Evolutionary conservation across 495 filamentous ascomycete species (phyloP), one percentile per base, ranked within the genome.

Genomic region (Xylaria grammica): DNA sequence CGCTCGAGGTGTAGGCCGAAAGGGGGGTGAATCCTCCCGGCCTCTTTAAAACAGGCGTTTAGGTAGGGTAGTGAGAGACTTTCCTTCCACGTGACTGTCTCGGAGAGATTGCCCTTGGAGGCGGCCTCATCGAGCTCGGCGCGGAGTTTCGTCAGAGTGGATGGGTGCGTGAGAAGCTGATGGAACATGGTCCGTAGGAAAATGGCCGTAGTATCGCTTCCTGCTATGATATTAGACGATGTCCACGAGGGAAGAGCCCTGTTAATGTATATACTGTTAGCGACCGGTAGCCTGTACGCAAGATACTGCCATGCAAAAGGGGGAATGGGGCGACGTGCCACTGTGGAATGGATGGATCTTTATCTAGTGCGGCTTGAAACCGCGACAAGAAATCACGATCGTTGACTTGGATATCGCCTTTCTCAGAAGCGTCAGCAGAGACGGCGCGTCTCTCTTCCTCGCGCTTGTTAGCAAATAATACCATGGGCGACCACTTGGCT

Each of bases 21-120:
- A 15, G 85, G 78, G 0, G 88, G 83, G 70, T 89, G 82, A 13
- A 86, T 61, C 2, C 87, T 82, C 67, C 87, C 77, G 0, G 81
- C 75, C 68, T 91, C 88, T 61, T 86, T 84, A 67, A 90, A 77
- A 17, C 83, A 78, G 7, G 87, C 85, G 38, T 86, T 79, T 22
- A 89, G 80, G 66, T 90, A 90, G 8, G 45, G 81, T 5, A 48
- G 19, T 6, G 20, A 3, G 7, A 4, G 4, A 20, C 19, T 48
- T 11, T 48, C 50, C 22, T 65, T 63, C 60, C 71, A 66, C 3
- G 69, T 54, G 10, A 53, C 72, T 0, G 67, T 63, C 26, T 65
- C 45, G n/a, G 59, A 64, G 48, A 68, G 42, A 19, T 58, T 58
- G 36, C 63, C 52, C 8, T 26, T 10, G 19, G 63, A 55, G 9